These are phyloP conservation scores for Ceratocystis diversiconidia DNA, from an alignment of 2,329 filamentous ascomycete species.

Conservation along the genomic window DNA sequence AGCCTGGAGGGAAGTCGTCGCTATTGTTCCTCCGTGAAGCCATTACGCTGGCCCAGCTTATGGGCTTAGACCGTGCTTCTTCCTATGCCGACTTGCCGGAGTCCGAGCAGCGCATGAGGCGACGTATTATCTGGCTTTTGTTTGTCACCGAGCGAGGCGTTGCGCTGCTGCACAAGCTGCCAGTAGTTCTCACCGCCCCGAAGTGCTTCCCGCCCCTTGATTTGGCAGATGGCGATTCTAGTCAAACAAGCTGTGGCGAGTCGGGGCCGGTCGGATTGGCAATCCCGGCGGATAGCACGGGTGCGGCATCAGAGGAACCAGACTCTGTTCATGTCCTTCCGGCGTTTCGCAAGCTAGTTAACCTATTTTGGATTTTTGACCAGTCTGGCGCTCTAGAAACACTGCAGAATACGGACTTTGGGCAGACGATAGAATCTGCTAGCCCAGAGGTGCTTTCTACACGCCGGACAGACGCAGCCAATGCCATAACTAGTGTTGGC, in stretches of 20 bases:
- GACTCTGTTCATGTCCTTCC: conserved; percentile 31
- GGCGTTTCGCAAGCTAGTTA: conserved; percentile 35
- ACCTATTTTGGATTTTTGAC: conserved; percentile 37
- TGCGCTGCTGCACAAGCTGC: conserved; percentile 36
- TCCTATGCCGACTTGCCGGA: conserved; percentile 16
- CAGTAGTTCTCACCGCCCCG: conserved; percentile 30
- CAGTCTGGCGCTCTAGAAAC: conserved; percentile 36
- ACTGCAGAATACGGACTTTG: conserved; percentile 28
- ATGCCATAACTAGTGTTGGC: conserved; percentile 19
- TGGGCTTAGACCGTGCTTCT: conserved; percentile 29
- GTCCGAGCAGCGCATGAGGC: conserved; percentile 28
- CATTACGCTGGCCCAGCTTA: conserved; percentile 37
- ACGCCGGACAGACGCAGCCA: conserved; percentile 23
- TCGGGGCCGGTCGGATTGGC: neutral
- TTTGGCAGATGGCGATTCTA: neutral
- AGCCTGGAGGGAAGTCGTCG: conserved; percentile 32
- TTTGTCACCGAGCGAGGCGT: conserved; percentile 38
- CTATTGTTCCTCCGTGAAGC: conserved; percentile 36
- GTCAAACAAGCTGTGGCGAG: neutral
- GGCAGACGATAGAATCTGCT: conserved; percentile 18
- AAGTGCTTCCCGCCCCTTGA: conserved; percentile 27
- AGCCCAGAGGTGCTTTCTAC: neutral
- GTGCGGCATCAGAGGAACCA: conserved; percentile 19
- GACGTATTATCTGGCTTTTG: conserved; percentile 34
- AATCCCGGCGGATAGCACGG: neutral